phyloP scores from a whole-genome alignment of 1,284 basidiomycete genomes.

The Trametes pubescens region DNA sequence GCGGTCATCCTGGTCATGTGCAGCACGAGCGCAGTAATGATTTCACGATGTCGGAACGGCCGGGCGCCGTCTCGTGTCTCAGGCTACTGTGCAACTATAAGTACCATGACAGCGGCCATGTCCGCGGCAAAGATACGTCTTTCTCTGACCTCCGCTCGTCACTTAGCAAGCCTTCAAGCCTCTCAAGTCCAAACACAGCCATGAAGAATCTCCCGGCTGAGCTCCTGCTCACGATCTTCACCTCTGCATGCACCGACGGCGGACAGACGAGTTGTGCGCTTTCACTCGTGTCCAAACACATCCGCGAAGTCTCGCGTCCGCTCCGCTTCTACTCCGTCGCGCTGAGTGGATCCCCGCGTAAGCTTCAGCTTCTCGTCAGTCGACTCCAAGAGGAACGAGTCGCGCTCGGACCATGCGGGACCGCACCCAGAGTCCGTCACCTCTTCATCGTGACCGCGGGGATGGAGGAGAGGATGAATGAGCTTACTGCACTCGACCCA shows the following conservation, averaged over 20 bases:
- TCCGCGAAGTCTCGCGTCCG: slow-evolving; percentile 3
- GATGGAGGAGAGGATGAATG: not conserved
- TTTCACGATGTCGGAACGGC: too few relatives aligned
- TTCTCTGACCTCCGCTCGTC: too few relatives aligned
- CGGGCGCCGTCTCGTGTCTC: too few relatives aligned
- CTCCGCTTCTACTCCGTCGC: slow-evolving; percentile 1
- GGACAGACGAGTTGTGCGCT: slow-evolving; percentile 4
- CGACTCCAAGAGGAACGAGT: slow-evolving; percentile 3
- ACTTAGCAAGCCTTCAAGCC: too few relatives aligned
- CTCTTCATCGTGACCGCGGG: slow-evolving; percentile 10
- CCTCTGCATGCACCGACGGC: slow-evolving; percentile 12
- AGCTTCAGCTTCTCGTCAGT: slow-evolving; percentile 5
- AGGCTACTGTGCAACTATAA: too few relatives aligned
- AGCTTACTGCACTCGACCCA: too few relatives aligned
- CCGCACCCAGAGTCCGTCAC: slow-evolving; percentile 14
- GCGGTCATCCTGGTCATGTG: too few relatives aligned
- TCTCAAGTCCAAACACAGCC: too few relatives aligned
- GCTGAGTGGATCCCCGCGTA: not conserved
- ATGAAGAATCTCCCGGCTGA: not conserved
- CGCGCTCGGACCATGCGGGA: not conserved
- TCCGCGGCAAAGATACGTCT: too few relatives aligned
- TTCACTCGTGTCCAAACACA: not conserved
- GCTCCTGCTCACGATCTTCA: slow-evolving; percentile 1
- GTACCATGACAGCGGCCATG: too few relatives aligned
- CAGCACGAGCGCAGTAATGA: too few relatives aligned